Base-by-base conservation (phyloP, 345 rosid species). In the Eucalyptus cloeziana region DNA sequence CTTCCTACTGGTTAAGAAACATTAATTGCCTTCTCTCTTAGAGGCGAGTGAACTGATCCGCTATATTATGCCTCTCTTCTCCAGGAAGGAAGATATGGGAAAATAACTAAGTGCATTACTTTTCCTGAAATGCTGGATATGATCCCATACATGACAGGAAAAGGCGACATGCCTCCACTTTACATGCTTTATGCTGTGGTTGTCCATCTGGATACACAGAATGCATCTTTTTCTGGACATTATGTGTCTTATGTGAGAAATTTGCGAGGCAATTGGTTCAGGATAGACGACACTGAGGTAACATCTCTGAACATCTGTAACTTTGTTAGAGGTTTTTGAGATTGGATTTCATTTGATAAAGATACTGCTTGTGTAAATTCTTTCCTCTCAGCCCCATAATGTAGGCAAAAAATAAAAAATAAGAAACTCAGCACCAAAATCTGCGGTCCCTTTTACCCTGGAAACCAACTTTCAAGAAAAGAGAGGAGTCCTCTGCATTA, bases 41-140 rank as follows among this genome's bases (percentile, higher is more conserved):
- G 16, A 86, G 37, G 24, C 3, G 9, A 86, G 87, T 47, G 54
- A 49, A 64, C 51, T 62, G 30, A 87, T 50, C 58, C 43, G 24
- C 56, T 44, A 10, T 22, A 22, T 56, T 31, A 30, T 45, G 69
- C 47, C 47, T 81, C 86, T 87, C 90, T 91, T 90, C 79, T 44
- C 76, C 95, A 96, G 98, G 98, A 94, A 90, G 98, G 98, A 91
- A 91, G 93, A 92, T 95, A 94, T 69, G 98, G 97, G 54, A 95
- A 95, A 90, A 93, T 95, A 89, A 95, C 95, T 91, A 96, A 95
- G 90, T 95, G 94, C 86, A 96, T 96, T 88, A 93, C 93, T 79
- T 96, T 96, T 86, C 98, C 98, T 83, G 98, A 95, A 80, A 92
- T 95, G 96, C 94, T 96, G 90, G 96, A 95, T 90, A 96, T 96